phyloP scores from a whole-genome alignment of 768 basidiomycete genomes.

The Lentinula sp. region DNA sequence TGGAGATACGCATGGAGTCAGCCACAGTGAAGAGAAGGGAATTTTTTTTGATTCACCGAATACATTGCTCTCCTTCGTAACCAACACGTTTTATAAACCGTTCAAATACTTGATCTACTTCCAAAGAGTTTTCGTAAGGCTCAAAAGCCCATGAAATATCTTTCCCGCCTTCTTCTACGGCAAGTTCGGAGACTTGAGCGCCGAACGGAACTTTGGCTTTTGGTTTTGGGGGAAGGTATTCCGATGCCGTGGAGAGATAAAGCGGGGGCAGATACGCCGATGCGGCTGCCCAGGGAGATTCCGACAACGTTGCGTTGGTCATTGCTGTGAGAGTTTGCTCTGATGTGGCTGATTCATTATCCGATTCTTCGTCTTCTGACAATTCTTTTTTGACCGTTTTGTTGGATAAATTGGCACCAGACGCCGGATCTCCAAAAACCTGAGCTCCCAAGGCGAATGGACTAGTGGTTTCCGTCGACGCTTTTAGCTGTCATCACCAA shows the following conservation, averaged over 20 bases:
- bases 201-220: conserved; percentile 40
- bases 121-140: conserved; percentile 73
- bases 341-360: conserved; percentile 28
- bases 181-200: conserved; percentile 37
- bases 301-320: conserved; percentile 44
- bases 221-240: conserved; percentile 60
- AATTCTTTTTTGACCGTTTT: conserved; percentile 14
- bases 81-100: conserved; percentile 70
- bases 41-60: conserved; percentile 52
- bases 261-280: conserved; percentile 56
- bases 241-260: conserved; percentile 70
- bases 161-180: conserved; percentile 26
- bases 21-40: neutral
- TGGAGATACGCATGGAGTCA: conserved; percentile 20
- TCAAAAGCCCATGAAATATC: conserved; percentile 61
- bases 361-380: conserved; percentile 24
- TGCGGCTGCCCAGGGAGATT: conserved; percentile 62
- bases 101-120: conserved; percentile 83
- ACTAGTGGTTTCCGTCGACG: conserved; percentile 19
- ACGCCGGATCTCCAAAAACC: conserved; percentile 45
- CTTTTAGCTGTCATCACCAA: conserved; percentile 17
- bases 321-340: conserved; percentile 53
- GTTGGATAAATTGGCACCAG: conserved; percentile 10
- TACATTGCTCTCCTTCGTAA: conserved; percentile 75
- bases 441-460: conserved; percentile 59